These are phyloP conservation scores for Bolboschoenus planiculmis DNA, from an alignment of 176 grass and related monocot genomes.

Conservation along the genomic window DNA sequence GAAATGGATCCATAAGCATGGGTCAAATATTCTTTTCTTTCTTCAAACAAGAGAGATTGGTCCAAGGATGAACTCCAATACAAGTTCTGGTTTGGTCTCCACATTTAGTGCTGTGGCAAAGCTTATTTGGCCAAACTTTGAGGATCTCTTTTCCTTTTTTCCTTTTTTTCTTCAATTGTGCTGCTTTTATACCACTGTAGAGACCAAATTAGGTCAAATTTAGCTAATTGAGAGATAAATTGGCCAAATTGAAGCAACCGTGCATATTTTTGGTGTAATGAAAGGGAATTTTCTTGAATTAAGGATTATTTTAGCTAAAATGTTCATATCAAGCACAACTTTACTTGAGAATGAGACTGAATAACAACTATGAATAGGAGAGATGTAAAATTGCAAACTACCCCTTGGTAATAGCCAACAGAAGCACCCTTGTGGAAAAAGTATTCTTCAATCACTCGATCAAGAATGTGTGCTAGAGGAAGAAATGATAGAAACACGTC, in stretches of 20 bases:
- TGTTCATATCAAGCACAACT: background rate
- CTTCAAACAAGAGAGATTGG: background rate
- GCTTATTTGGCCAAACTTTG: background rate
- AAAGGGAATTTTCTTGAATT: background rate
- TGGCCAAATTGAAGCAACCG: background rate
- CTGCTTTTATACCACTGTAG: background rate
- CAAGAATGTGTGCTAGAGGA: conserved; percentile 94
- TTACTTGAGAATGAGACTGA: background rate
- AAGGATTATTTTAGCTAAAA: background rate
- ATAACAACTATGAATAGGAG: background rate
- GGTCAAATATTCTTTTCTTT: background rate
- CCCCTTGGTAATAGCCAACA: conserved; percentile 94
- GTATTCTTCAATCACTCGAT: conserved; percentile 92
- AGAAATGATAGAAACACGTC: conserved; percentile 98
- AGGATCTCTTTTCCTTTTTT: background rate
- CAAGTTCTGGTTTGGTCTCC: background rate
- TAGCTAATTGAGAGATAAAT: background rate
- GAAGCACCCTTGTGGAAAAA: conserved; percentile 95
- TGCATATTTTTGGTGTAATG: background rate
- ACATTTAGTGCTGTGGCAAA: background rate
- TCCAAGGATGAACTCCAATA: background rate
- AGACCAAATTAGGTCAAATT: background rate
- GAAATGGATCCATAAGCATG: background rate
- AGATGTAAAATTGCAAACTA: conserved; percentile 36
- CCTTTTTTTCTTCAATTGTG: background rate